Base-by-base conservation (phyloP, 1,284 basidiomycete genomes). In the Boletus sp. region DNA sequence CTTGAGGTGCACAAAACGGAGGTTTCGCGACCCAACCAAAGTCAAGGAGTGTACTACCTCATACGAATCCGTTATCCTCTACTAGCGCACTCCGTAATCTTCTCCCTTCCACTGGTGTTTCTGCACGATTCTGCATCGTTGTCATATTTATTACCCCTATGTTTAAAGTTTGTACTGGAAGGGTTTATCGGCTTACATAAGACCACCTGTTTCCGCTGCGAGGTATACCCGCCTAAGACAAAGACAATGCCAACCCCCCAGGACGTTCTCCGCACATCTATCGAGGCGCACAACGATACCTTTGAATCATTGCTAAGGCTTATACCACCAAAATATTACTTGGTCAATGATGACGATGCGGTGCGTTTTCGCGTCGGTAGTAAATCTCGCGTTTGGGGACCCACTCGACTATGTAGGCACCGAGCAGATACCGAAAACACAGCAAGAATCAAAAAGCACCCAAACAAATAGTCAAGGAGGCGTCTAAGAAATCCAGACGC, bases 241-340 rank as follows among this genome's bases (percentile, higher is more conserved):
- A 31, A 31, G 29, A 31, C 29, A 9, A 87, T 85, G 84, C 70
- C 80, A 31, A 85, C 85, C 9, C 63, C 82, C 9, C 66, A 74
- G 7, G 72, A 78, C 12, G 77, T 76, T 0, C 79, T 94, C 7
- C 80, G 83, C 53, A 74, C 79, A 8, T 93, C 91, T 4, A 76
- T 97, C 42, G 88, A 93, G 69, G 77, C 77, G 51, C 92, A 96
- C 75, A 96, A 97, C 71, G 81, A 83, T 39, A 84, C 85, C 0
- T 96, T 97, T 65, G 91, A 93, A 67, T 80, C 84, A 0, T 78
- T 96, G 2, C 77, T 96, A 4, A 84, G 81, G 50, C 82, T 96
- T 43, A 96, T 97, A 58, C 94, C 94, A 0, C 84, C 93, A 11
- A 89, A 88, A 77, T 94, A 91, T 71, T 97, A 96, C 74, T 78